These are phyloP conservation scores for Eragrostis nindensis DNA, from an alignment of 176 grass and related monocot species.

Conservation along the genomic window DNA sequence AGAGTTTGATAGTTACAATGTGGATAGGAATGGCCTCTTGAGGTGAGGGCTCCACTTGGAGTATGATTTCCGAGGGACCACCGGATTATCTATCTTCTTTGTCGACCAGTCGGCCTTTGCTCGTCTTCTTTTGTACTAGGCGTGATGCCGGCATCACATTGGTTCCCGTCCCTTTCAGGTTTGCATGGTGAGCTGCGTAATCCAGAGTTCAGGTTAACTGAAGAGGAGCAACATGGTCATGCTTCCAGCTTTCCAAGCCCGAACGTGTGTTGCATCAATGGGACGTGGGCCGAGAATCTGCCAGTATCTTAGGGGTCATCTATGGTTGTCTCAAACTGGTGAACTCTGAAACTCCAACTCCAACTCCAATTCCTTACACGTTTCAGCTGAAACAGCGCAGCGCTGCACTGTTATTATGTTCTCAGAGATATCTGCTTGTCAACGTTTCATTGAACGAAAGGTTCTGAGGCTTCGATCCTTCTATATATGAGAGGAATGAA, in stretches of 20 bases:
- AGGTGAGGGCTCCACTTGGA: slow-evolving; percentile 31
- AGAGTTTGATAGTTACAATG: no score
- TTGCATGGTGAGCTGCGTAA: background rate
- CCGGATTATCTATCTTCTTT: background rate
- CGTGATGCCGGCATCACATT: background rate
- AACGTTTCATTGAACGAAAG: no score
- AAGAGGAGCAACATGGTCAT: background rate
- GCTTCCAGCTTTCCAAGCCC: background rate
- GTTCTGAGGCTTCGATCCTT: no score
- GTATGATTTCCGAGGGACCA: slow-evolving; percentile 36
- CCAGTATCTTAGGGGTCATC: no score
- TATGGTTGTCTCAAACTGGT: background rate
- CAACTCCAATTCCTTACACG: no score
- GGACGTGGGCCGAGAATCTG: no score
- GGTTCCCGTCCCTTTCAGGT: slow-evolving; percentile 15
- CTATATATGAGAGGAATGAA: background rate
- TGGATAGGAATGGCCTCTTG: slow-evolving; percentile 27
- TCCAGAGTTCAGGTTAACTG: slow-evolving; percentile 13
- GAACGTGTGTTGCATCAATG: no score
- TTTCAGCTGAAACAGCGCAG: no score
- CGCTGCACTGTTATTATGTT: no score
- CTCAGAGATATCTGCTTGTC: no score
- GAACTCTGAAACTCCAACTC: background rate
- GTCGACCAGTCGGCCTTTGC: slow-evolving; percentile 15
- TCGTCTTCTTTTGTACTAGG: background rate